These are phyloP conservation scores for Colletotrichum aenigma DNA, from an alignment of 2,329 filamentous ascomycete genomes.

Conservation along the genomic window DNA sequence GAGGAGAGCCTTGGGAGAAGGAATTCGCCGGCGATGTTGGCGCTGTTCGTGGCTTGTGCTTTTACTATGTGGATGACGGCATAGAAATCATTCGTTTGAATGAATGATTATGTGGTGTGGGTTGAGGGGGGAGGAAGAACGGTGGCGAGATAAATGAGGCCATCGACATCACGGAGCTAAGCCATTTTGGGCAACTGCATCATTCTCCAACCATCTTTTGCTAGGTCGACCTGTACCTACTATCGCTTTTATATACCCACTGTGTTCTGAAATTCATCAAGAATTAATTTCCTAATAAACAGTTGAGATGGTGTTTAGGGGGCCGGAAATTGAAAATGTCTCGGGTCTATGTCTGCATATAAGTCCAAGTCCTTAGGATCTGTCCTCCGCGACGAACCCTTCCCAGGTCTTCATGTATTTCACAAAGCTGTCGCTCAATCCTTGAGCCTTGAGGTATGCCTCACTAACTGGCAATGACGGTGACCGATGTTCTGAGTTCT, in stretches of 20 bases:
- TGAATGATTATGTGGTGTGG: not conserved
- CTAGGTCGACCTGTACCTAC: not conserved
- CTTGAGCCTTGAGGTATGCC: not conserved
- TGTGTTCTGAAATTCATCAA: not conserved
- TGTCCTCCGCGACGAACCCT: not conserved
- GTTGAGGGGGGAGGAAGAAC: not conserved
- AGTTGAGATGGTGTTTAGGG: too few species aligned
- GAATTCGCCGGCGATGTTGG: not conserved
- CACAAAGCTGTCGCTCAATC: not conserved
- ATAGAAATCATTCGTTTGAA: not conserved
- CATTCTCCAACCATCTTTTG: not conserved
- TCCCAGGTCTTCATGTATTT: not conserved
- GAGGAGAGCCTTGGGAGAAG: not conserved
- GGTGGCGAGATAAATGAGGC: not conserved
- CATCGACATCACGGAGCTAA: not conserved
- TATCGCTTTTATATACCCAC: not conserved
- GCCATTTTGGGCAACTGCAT: not conserved
- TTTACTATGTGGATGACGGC: not conserved
- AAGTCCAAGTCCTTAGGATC: not conserved
- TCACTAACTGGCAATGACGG: not conserved
- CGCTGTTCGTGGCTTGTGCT: not conserved
- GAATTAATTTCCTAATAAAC: accelerated
- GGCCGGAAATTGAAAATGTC: too few species aligned
- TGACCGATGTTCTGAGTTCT: not conserved
- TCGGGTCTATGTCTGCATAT: not conserved